These are phyloP conservation scores for Clavariopsis aquatica DNA, from an alignment of 495 filamentous ascomycete genomes.

Conservation along the genomic window DNA sequence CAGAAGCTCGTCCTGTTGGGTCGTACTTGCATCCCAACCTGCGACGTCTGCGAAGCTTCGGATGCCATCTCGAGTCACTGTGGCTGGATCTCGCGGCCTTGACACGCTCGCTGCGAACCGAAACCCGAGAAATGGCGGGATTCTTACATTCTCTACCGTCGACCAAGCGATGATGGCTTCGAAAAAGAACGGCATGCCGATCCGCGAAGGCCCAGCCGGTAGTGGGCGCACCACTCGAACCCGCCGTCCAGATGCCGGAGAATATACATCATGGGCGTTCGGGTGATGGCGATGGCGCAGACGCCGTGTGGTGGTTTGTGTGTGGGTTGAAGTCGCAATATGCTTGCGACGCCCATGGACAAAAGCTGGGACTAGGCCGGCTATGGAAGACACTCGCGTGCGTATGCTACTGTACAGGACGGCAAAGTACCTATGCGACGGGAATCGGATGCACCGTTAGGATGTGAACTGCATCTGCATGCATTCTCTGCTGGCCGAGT, in stretches of 20 bases:
- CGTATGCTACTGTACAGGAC: conserved; percentile 3
- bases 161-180: conserved; percentile 1
- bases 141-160: conserved; percentile 6
- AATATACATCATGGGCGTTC: conserved; percentile 14
- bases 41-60: conserved; percentile 1
- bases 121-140: not conserved
- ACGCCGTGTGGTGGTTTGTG: not conserved
- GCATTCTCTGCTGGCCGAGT: conserved; percentile 7
- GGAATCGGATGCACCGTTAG: conserved; percentile 18
- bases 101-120: conserved; percentile 1
- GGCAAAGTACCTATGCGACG: conserved; percentile 2
- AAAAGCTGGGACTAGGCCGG: conserved; percentile 2
- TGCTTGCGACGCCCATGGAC: not conserved
- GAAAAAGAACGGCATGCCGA: not conserved
- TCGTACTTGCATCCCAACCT: conserved; percentile 8
- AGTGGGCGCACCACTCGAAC: too few relatives aligned
- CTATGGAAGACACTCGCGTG: conserved; percentile 1
- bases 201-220: too few relatives aligned
- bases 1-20: not conserved
- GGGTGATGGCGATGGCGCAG: conserved; percentile 6
- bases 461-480: conserved; percentile 1
- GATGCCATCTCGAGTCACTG: not conserved
- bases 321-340: conserved; percentile 1
- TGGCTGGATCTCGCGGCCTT: not conserved
- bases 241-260: not conserved